Evolutionary conservation across 2,329 filamentous ascomycete genomes (phyloP).

Genomic region (Thielaviopsis euricoi): DNA sequence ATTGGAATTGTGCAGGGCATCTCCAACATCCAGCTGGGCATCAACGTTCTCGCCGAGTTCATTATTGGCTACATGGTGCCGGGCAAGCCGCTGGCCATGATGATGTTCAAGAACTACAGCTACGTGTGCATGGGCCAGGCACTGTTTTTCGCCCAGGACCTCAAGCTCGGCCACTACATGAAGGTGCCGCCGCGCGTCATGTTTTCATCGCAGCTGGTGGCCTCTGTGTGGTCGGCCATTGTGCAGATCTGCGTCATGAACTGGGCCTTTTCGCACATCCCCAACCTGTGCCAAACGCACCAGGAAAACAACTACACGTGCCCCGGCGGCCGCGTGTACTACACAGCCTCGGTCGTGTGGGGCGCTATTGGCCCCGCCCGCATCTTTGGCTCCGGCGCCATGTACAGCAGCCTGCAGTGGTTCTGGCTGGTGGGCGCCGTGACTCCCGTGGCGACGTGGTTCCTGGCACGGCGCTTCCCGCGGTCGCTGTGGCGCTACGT

Average conservation of each 20-base stretch:
- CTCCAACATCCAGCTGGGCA: conserved; percentile 45
- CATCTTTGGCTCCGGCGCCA: conserved; percentile 46
- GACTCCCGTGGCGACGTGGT: conserved; percentile 46
- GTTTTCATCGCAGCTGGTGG: conserved; percentile 42
- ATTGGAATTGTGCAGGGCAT: conserved; percentile 46
- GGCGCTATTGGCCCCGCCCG: conserved; percentile 54
- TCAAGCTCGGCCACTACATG: conserved; percentile 57
- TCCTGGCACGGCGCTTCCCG: conserved; percentile 44
- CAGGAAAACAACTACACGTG: conserved; percentile 42
- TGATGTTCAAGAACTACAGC: conserved; percentile 64
- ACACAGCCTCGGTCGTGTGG: conserved; percentile 57
- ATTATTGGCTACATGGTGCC: conserved; percentile 59
- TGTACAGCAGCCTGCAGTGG: conserved; percentile 49
- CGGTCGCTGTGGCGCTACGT: conserved; percentile 47
- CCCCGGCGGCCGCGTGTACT: conserved; percentile 39
- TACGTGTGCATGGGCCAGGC: conserved; percentile 53
- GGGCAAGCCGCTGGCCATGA: conserved; percentile 53
- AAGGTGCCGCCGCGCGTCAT: conserved; percentile 44
- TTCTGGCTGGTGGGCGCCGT: conserved; percentile 54
- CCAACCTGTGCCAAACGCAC: conserved; percentile 38
- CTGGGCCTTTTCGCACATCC: conserved; percentile 46
- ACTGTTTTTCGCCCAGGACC: conserved; percentile 46
- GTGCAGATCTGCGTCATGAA: conserved; percentile 50
- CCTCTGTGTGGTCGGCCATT: conserved; percentile 43
- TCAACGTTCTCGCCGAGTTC: conserved; percentile 59